A percentile compares a stretch with the other conserved stretches of the same genome.
These are phyloP conservation scores for Verbena officinalis DNA, from an alignment of 257 asterid species.

Conservation along the genomic window DNA sequence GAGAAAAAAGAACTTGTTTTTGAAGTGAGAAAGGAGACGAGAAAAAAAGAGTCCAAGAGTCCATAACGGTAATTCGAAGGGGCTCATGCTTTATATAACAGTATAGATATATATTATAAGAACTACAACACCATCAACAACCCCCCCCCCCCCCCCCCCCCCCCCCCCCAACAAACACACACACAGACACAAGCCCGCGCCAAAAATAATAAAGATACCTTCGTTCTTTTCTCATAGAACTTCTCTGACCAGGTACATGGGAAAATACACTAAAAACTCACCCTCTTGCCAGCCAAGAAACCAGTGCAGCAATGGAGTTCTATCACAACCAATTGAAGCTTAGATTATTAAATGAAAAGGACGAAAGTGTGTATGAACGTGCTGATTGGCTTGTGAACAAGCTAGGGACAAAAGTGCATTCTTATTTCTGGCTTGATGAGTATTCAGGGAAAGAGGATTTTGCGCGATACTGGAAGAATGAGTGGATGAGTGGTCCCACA, in stretches of 20 bases:
- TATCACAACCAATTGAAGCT: conserved; percentile 82
- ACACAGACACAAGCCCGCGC: no score
- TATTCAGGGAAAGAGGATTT: conserved; percentile 76
- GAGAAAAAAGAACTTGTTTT: background rate
- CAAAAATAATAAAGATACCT: no score
- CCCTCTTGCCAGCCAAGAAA: conserved; percentile 91
- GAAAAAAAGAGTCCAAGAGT: no score
- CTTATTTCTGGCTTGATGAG: conserved; percentile 96
- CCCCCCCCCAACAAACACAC: no score
- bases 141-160: no score
- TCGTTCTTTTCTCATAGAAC: conserved; percentile 32
- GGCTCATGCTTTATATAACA: no score
- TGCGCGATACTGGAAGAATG: conserved; percentile 84
- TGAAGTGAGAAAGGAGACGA: no score
- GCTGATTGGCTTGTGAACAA: conserved; percentile 89
- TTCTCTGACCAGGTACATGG: conserved; percentile 65
- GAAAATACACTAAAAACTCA: conserved; percentile 53
- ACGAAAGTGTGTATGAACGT: conserved; percentile 60
- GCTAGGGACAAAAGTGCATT: conserved; percentile 80
- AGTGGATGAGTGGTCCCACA: conserved; percentile 85
- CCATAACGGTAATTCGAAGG: no score
- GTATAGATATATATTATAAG: no score
- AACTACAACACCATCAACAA: no score
- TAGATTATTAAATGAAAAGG: conserved; percentile 75
- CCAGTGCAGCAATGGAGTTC: conserved; percentile 84